Conservation (phyloP, 768 basidiomycete genomes). For the Mycena epipterygia region DNA sequence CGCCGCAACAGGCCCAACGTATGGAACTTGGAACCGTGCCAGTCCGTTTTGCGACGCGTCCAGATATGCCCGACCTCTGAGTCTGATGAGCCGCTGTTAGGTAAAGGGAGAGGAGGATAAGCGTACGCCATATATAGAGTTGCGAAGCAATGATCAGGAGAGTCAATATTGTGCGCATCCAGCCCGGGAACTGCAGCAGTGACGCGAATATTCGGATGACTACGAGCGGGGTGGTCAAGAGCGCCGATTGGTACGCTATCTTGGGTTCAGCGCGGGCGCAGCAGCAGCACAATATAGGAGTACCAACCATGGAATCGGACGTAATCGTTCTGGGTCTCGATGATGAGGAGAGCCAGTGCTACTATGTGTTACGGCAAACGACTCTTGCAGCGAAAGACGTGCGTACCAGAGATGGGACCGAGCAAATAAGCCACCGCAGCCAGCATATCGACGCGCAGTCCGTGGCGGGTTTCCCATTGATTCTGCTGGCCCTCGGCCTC, state of each 20-base stretch:
- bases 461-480: conserved; percentile 80
- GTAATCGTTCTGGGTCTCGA: conserved; percentile 84
- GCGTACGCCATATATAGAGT: conserved; percentile 72
- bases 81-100: conserved; percentile 30
- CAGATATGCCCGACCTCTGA: conserved; percentile 64
- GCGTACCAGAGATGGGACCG: conserved; percentile 80
- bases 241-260: conserved; percentile 83
- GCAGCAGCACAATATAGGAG: conserved; percentile 36
- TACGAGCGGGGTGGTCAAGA: conserved; percentile 75
- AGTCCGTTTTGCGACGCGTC: conserved; percentile 67
- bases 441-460: conserved; percentile 75
- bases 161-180: conserved; percentile 65
- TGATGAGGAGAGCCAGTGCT: conserved; percentile 76
- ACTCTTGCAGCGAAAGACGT: conserved; percentile 5
- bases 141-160: conserved; percentile 58
- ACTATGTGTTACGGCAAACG: conserved; percentile 10
- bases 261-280: conserved; percentile 15
- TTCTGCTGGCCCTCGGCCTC: conserved; percentile 60
- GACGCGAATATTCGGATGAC: conserved; percentile 68
- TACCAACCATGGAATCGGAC: conserved; percentile 87
- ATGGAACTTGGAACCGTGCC: conserved; percentile 72
- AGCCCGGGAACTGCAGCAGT: conserved; percentile 64
- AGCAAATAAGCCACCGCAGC: conserved; percentile 76
- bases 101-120: not conserved
- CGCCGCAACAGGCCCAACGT: conserved; percentile 75